Evolutionary conservation across 768 basidiomycete genomes (phyloP), one percentile per base, ranked within the genome.

Genomic region (Suillus alpinus): DNA sequence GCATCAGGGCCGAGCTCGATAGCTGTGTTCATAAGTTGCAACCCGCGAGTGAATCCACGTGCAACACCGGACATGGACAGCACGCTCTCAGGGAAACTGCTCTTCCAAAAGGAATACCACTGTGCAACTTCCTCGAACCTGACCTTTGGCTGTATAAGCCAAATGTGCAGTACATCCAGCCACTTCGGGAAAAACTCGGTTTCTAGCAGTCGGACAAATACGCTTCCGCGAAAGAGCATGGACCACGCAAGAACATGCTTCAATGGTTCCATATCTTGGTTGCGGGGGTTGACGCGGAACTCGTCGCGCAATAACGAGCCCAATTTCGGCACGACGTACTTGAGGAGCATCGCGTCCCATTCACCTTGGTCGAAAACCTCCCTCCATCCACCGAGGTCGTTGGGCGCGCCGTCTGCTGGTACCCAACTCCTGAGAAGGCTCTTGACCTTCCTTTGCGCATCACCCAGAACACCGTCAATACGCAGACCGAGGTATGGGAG

Each of bases 161-260:
- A 98, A 49, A 93, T 75, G 69, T 95, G 88, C 26, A 99, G 78
- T 23, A 92, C 87, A 53, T 94, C 90, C 62, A 98, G 80, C 95
- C 95, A 99, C 71, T 97, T 96, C 4, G 94, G 92, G 83, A 98
- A 98, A 79, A 98, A 96, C 68, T 94, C 94, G 6, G 83, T 82
- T 71, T 96, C 92, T 63, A 99, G 77, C 13, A 99, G 77, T 68
- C 95, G 92, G 1, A 87, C 81, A 67, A 97, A 82, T 62, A 96
- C 83, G 4, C 90, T 86, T 0, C 85, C 74, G 8, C 92, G 88
- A 39, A 98, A 79, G 59, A 92, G 79, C 36, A 77, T 71, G 12
- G 81, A 78, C 97, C 97, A 99, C 1, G 79, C 78, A 47, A 98
- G 78, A 18, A 94, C 91, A 57, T 80, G 80, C 20, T 87, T 78